Evolutionary conservation across 495 filamentous ascomycete species (phyloP).

Genomic region (Aspergillus asperescens): DNA sequence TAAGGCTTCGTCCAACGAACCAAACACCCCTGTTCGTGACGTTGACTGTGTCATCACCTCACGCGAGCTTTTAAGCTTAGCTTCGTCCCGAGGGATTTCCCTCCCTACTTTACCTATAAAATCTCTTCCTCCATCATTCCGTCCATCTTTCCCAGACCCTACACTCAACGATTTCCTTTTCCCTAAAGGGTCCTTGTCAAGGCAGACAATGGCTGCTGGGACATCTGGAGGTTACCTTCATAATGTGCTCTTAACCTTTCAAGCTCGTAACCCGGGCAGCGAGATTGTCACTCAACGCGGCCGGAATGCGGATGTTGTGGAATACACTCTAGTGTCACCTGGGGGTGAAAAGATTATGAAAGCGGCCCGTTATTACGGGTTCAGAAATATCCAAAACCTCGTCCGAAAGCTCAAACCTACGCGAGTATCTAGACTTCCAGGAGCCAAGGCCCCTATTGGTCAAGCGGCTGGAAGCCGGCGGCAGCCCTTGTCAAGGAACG

Average conservation of each 20-base stretch:
- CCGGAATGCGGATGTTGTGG: constrained; percentile 84
- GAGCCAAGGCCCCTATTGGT: constrained; percentile 48
- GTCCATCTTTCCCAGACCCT: constrained; percentile 60
- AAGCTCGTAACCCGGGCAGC: constrained; percentile 62
- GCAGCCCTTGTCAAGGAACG: constrained; percentile 32
- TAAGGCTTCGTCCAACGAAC: constrained; percentile 17
- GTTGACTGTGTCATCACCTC: constrained; percentile 97
- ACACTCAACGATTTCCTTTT: constrained; percentile 68
- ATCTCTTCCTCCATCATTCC: constrained; percentile 34
- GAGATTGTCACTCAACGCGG: constrained; percentile 64
- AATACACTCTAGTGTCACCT: constrained; percentile 59
- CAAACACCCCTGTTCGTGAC: constrained; percentile 62
- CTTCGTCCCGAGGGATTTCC: constrained; percentile 67
- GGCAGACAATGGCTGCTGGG: constrained; percentile 47
- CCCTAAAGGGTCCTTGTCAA: constrained; percentile 17
- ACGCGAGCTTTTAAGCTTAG: constrained; percentile 84
- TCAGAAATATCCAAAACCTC: constrained; percentile 95
- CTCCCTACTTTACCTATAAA: constrained; percentile 63
- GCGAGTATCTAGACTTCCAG: constrained; percentile 67
- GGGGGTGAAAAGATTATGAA: constrained; percentile 61
- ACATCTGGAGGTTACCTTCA: constrained; percentile 87
- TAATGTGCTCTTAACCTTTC: constrained; percentile 69
- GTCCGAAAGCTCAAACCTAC: constrained; percentile 83
- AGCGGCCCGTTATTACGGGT: constrained; percentile 89
- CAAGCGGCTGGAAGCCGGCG: constrained; percentile 37